phyloP scores from a whole-genome alignment of 805 yeast genomes.

The Nematodospora valgi region DNA sequence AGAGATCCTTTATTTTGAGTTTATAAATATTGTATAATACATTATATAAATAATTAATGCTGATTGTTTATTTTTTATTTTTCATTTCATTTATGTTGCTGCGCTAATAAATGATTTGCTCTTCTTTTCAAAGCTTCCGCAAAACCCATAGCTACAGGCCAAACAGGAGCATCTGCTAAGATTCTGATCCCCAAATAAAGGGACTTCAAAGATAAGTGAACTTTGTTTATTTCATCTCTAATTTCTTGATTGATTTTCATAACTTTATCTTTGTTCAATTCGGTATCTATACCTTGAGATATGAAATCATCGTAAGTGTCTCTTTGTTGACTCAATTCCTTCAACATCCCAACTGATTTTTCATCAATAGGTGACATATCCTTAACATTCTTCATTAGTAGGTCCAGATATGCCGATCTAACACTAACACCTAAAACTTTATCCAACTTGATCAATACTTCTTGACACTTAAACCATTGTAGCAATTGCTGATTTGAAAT shows the following conservation, averaged over 20 bases:
- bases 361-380: conserved; percentile 43
- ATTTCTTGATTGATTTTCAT: conserved; percentile 40
- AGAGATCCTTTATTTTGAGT: conserved; percentile 1
- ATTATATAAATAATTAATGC: conserved; percentile 1
- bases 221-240: conserved; percentile 42
- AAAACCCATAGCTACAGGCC: conserved; percentile 78
- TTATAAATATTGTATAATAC: neutral
- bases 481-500: conserved; percentile 11
- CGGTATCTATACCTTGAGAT: conserved; percentile 3
- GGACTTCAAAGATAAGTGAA: conserved; percentile 53
- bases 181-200: conserved; percentile 71
- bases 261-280: conserved; percentile 22
- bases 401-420: conserved; percentile 55
- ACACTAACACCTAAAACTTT: conserved; percentile 49
- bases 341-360: conserved; percentile 46
- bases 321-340: conserved; percentile 23
- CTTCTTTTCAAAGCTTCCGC: conserved; percentile 76
- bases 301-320: conserved; percentile 10
- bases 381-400: conserved; percentile 54
- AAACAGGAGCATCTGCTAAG: conserved; percentile 79
- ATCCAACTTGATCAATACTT: conserved; percentile 58
- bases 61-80: neutral
- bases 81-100: neutral
- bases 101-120: conserved; percentile 16
- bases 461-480: conserved; percentile 60